Conservation (phyloP, 208 protist genomes). For the Trypanosoma theileri region DNA sequence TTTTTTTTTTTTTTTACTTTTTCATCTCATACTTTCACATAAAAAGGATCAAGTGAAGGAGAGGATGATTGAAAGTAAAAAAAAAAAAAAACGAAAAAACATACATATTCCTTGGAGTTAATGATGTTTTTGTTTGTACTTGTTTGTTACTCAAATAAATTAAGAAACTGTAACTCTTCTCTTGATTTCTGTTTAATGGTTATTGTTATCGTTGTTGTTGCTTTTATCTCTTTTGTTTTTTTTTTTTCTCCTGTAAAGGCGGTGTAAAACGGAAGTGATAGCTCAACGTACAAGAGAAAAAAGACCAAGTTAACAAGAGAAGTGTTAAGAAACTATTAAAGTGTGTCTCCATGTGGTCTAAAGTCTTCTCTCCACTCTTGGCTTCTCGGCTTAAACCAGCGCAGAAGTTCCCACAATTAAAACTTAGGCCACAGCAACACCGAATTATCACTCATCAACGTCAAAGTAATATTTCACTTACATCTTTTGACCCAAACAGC, state of each 20-base stretch:
- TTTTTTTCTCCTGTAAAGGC: too few species aligned
- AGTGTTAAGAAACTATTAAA: background rate
- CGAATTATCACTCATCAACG: constrained; percentile 48
- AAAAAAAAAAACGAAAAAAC: background rate
- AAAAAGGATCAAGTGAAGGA: background rate
- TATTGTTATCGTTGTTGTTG: too few species aligned
- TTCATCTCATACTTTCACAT: background rate
- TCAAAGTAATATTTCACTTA: constrained; percentile 49
- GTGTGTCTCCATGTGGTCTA: constrained; percentile 55
- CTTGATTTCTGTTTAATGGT: too few species aligned
- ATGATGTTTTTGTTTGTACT: too few species aligned
- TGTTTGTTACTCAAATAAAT: too few species aligned
- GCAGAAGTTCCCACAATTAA: constrained; percentile 79
- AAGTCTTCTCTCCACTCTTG: constrained; percentile 62
- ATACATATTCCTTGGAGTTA: too few species aligned
- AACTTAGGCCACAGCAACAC: constrained; percentile 45
- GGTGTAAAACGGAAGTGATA: too few species aligned
- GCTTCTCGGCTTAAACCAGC: constrained; percentile 51
- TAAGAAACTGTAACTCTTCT: too few species aligned
- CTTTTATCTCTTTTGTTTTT: too few species aligned
- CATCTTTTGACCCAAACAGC: constrained; percentile 53
- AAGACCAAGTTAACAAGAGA: background rate
- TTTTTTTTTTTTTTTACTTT: constrained; percentile 18
- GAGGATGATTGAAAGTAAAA: background rate
- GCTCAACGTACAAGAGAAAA: background rate